Evolutionary conservation across 257 asterid species (phyloP), one percentile per base, ranked within the genome.

Genomic region (Scutellaria minor): DNA sequence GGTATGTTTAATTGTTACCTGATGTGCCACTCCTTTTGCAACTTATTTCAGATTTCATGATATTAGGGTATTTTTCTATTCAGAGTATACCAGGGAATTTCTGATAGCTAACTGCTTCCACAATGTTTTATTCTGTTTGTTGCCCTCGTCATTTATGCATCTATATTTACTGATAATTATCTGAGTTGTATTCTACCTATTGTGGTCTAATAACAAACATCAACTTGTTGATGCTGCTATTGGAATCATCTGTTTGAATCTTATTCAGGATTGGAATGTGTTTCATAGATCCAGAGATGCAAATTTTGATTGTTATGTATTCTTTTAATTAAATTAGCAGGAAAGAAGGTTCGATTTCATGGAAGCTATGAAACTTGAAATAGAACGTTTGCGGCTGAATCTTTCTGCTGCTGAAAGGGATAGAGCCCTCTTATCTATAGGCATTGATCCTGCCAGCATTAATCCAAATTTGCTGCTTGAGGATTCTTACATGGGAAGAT

Each of bases 361-460:
- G 75, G 99, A 85, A 77, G 90, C 96, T 75, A 81, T 94, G 93
- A 94, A 88, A 78, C 96, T 94, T 79, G 99, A 94, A 85, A 85
- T 90, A 79, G 96, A 90, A 64, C 93, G 99, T 74, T 86, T 94
- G 58, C 83, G 78, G 71, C 72, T 83, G 79, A 90, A 90, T 85
- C 92, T 91, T 75, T 90, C 98, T 71, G 98, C 99, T 77, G 92
- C 99, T 71, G 96, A 84, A 82, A 89, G 99, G 88, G 97, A 94
- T 80, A 88, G 98, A 82, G 88, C 96, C 39, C 86, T 94, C 75
- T 82, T 94, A 78, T 87, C 96, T 44, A 82, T 94, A 47, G 96
- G 98, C 57, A 87, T 94, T 76, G 99, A 91, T 86, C 97, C 98
- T 78, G 97, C 98, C 42, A 87, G 86, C 80, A 89, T 94, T 80